A percentile compares a stretch with the other conserved stretches of the same genome.
Evolutionary conservation across 192 early-diverging fungal species (phyloP).

Genomic region (Coemansia guatemalensis): DNA sequence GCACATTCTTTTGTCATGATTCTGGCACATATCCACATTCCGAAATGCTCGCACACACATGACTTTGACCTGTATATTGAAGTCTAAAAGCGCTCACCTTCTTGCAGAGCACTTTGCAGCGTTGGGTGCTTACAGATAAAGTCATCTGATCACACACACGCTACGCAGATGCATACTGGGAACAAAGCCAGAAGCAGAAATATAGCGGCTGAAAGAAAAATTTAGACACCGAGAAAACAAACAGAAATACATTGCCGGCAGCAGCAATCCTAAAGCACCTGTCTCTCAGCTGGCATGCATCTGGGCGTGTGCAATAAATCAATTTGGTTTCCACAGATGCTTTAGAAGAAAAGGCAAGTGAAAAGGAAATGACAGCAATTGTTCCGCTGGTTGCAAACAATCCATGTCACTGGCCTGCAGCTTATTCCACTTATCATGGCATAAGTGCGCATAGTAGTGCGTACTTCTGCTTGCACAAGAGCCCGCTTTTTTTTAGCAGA

Average conservation of each 20-base stretch:
- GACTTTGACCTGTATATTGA: neutral
- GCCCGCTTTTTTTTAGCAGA: neutral
- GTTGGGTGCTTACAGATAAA: neutral
- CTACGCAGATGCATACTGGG: neutral
- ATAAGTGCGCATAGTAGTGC: neutral
- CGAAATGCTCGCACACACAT: neutral
- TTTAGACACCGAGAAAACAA: neutral
- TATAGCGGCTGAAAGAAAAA: neutral
- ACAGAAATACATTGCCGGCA: neutral
- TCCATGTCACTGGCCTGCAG: neutral
- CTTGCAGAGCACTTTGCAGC: neutral
- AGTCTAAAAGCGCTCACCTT: neutral
- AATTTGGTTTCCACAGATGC: neutral
- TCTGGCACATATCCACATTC: conserved; percentile 2
- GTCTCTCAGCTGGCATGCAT: neutral
- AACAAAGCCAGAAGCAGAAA: neutral
- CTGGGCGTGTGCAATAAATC: conserved; percentile 5
- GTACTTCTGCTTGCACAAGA: neutral
- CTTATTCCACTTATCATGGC: neutral
- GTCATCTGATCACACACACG: neutral
- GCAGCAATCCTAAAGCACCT: neutral
- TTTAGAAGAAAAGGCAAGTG: conserved; percentile 2
- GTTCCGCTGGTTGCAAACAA: neutral
- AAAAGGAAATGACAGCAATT: conserved; percentile 2
- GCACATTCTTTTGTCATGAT: conserved; percentile 17